Evolutionary conservation across 129 eudicot genomes (phyloP).

Genomic region (Lactuca sativa): DNA sequence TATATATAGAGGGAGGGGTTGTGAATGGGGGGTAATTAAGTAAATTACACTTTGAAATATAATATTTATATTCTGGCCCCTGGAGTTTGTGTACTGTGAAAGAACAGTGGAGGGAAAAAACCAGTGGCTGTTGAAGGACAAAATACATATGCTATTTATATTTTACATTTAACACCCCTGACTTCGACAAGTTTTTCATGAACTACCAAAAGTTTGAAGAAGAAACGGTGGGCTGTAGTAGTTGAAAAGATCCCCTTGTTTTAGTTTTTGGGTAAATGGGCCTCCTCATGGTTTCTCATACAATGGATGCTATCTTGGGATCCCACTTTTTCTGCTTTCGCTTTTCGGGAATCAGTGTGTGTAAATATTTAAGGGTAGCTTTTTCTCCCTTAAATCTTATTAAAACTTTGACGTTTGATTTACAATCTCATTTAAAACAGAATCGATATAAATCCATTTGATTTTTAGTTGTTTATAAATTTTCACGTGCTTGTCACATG

Average conservation of each 20-base stretch:
- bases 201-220: background rate
- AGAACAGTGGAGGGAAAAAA: conserved; percentile 2
- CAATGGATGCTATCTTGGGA: conserved; percentile 15
- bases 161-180: conserved; percentile 13
- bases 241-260: conserved; percentile 24
- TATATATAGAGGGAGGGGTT: conserved; percentile 20
- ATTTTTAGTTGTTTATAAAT: no score
- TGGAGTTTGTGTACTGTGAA: background rate
- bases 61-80: conserved; percentile 27
- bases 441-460: no score
- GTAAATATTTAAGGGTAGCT: no score
- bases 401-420: no score
- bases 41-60: background rate
- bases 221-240: conserved; percentile 19
- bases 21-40: conserved; percentile 16
- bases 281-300: background rate
- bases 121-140: conserved; percentile 12
- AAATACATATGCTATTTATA: background rate
- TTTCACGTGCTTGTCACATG: no score
- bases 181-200: background rate
- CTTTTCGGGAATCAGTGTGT: background rate
- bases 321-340: background rate
- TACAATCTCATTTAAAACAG: no score
- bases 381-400: no score
- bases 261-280: background rate